These are phyloP conservation scores for Agastache rugosa DNA, from an alignment of 257 asterid species.

Conservation along the genomic window DNA sequence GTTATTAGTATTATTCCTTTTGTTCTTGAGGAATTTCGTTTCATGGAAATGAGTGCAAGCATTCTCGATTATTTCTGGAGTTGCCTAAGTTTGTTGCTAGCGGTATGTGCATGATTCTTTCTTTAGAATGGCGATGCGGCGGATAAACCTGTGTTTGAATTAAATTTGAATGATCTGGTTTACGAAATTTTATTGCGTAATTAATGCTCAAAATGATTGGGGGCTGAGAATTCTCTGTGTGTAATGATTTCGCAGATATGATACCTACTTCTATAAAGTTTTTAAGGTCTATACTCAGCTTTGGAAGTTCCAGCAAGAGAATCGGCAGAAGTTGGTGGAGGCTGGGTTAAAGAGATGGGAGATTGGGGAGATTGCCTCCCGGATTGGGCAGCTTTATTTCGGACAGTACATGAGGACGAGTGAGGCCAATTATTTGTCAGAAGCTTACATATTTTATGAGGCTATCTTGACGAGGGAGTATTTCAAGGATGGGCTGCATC, in stretches of 20 bases:
- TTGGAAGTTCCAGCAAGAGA: constrained; percentile 97
- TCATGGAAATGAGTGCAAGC: neutral
- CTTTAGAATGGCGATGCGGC: constrained; percentile 6
- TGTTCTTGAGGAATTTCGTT: neutral
- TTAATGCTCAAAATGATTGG: constrained; percentile 4
- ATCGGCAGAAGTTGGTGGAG: constrained; percentile 92
- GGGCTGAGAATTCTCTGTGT: neutral
- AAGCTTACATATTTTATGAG: constrained; percentile 87
- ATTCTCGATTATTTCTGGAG: neutral
- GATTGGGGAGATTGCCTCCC: constrained; percentile 97
- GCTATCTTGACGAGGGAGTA: constrained; percentile 93
- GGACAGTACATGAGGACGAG: constrained; percentile 99
- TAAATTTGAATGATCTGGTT: constrained; percentile 24
- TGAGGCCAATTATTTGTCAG: constrained; percentile 85
- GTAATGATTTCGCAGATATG: constrained; percentile 64
- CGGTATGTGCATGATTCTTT: constrained; percentile 17
- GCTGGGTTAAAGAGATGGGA: constrained; percentile 98
- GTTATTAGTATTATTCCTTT: neutral
- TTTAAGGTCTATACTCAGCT: constrained; percentile 91
- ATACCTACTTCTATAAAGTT: constrained; percentile 87
- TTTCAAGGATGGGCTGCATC: constrained; percentile 90
- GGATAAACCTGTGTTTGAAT: constrained; percentile 8
- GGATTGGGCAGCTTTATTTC: constrained; percentile 96
- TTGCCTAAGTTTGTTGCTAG: constrained; percentile 14
- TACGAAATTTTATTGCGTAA: neutral